A percentile compares a stretch with the other conserved stretches of the same genome.
These are phyloP conservation scores for Purpureocillium takamizusanense DNA, from an alignment of 2,329 filamentous ascomycete genomes.

Conservation along the genomic window DNA sequence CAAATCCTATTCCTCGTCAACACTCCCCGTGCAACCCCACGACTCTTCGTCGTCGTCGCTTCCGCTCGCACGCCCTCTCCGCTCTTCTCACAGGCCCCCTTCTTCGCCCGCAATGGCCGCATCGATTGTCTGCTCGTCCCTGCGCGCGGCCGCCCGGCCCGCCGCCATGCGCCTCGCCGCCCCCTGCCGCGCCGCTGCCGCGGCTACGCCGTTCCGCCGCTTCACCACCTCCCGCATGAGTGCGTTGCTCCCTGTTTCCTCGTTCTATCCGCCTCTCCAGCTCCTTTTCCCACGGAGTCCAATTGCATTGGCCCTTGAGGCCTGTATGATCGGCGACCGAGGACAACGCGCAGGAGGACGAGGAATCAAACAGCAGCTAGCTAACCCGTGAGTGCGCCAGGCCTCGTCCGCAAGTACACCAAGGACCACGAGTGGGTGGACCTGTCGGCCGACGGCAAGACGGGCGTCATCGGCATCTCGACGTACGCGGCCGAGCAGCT, in stretches of 20 bases:
- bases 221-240: conserved; percentile 31
- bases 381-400: conserved; percentile 26
- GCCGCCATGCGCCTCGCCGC: conserved; percentile 23
- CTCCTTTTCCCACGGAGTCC: too few relatives aligned
- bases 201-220: conserved; percentile 29
- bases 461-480: conserved; percentile 76
- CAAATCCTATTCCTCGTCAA: too few relatives aligned
- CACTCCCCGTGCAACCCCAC: too few relatives aligned
- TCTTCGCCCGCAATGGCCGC: conserved; percentile 39
- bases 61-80: not conserved
- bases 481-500: conserved; percentile 85
- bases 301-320: too few relatives aligned
- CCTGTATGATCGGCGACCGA: too few relatives aligned
- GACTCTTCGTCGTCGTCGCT: too few relatives aligned
- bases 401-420: conserved; percentile 74
- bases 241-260: conserved; percentile 14
- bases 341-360: too few relatives aligned
- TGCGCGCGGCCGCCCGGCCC: conserved; percentile 38
- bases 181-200: conserved; percentile 29
- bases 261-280: not conserved
- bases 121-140: conserved; percentile 47
- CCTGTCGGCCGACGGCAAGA: conserved; percentile 71
- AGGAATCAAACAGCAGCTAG: too few relatives aligned
- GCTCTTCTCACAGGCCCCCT: not conserved
- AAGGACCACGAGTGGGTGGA: conserved; percentile 99